phyloP scores from a whole-genome alignment of 352 stramenopile species.

The Pythium guiyangense region DNA sequence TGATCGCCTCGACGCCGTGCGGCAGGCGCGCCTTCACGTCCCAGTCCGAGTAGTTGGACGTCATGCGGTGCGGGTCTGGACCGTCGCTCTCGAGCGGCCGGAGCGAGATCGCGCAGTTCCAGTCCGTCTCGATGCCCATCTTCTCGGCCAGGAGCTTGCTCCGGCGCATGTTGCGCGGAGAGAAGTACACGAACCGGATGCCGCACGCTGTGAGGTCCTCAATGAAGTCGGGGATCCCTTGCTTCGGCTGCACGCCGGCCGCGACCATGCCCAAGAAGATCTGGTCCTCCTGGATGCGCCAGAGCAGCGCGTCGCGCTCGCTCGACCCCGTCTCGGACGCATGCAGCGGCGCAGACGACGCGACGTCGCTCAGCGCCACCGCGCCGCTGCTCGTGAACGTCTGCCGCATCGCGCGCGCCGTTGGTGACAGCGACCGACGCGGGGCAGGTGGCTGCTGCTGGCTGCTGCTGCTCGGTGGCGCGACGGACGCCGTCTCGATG shows the following conservation, averaged over 20 bases:
- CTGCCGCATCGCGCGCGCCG: neutral
- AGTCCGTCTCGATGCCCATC: constrained; percentile 99
- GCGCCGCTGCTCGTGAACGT: neutral
- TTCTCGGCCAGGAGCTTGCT: constrained; percentile 97
- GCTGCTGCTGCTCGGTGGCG: neutral
- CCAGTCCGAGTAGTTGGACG: constrained; percentile 97
- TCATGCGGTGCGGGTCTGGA: constrained; percentile 95
- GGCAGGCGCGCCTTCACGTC: constrained; percentile 94
- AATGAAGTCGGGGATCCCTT: constrained; percentile 94
- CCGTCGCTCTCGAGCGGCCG: constrained; percentile 88
- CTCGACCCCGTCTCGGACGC: constrained; percentile 44
- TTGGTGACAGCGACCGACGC: neutral
- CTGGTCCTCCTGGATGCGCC: constrained; percentile 92
- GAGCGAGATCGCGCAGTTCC: constrained; percentile 98
- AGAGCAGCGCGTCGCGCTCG: constrained; percentile 61
- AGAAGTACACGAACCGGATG: constrained; percentile 99
- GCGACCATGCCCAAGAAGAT: constrained; percentile 98
- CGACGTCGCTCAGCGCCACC: constrained; percentile 32
- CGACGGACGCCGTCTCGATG: neutral
- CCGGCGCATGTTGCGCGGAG: constrained; percentile 96
- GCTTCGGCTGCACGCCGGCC: constrained; percentile 92
- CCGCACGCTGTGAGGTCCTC: constrained; percentile 93
- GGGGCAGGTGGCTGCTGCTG: neutral
- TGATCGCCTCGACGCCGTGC: constrained; percentile 95
- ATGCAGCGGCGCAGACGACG: constrained; percentile 44